Conservation (phyloP, 2,329 filamentous ascomycete species). For the Escovopsis sp. region DNA sequence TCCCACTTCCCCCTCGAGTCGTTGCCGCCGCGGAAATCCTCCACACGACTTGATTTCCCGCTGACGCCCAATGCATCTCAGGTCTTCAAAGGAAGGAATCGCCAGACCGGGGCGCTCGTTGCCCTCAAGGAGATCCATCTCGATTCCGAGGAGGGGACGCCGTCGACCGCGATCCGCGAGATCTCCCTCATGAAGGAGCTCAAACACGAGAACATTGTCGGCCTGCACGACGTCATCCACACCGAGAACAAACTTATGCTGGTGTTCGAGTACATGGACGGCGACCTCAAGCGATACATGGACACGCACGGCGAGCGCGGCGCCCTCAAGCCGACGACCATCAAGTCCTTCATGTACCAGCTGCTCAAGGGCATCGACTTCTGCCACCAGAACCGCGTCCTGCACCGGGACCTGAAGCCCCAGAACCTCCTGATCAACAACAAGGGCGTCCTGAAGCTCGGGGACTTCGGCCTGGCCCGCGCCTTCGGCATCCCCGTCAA, state of each 20-base stretch:
- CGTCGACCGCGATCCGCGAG: slow-evolving; percentile 91
- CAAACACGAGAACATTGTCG: slow-evolving; percentile 97
- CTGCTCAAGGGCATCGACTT: slow-evolving; percentile 91
- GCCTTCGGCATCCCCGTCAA: slow-evolving; percentile 96
- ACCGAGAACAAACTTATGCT: slow-evolving; percentile 99
- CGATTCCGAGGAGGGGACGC: slow-evolving; percentile 94
- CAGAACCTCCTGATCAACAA: slow-evolving; percentile 93
- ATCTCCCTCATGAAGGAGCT: slow-evolving; percentile 99
- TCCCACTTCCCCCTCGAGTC: too few species aligned
- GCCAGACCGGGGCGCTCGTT: slow-evolving; percentile 91
- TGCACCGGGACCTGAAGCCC: slow-evolving; percentile 90
- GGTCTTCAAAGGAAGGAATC: slow-evolving; percentile 97
- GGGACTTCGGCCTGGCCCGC: slow-evolving; percentile 84
- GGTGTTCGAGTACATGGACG: slow-evolving; percentile 98
- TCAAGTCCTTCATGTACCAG: slow-evolving; percentile 99
- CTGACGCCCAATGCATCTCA: slow-evolving; percentile 19
- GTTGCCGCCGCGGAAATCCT: too few species aligned
- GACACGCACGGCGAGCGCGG: slow-evolving; percentile 81
- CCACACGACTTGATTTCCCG: too few species aligned
- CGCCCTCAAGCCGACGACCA: slow-evolving; percentile 72
- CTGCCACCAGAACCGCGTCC: slow-evolving; percentile 90
- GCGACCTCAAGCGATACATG: slow-evolving; percentile 98
- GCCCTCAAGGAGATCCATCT: slow-evolving; percentile 98
- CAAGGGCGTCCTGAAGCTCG: slow-evolving; percentile 79
- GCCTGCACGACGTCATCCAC: slow-evolving; percentile 95